Percentiles rank a stretch among this genome's conserved stretches.
Evolutionary conservation across 495 filamentous ascomycete genomes (phyloP).

Genomic region (Parathielavia appendiculata): DNA sequence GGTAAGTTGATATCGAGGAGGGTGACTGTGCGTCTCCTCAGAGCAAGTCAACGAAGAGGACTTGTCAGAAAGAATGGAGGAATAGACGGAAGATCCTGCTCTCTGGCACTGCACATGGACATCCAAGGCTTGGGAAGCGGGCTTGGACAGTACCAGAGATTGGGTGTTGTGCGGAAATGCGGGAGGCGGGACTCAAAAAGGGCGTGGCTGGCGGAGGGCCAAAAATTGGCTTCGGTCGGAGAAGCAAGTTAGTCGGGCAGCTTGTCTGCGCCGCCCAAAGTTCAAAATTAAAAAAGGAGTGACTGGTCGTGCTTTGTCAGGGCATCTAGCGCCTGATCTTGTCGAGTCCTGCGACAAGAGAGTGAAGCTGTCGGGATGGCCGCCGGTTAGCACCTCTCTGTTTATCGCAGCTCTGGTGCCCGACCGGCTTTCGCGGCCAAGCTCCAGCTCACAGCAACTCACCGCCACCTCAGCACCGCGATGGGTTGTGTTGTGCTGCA

Average conservation of each 20-base stretch:
- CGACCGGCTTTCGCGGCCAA: slow-evolving; percentile 20
- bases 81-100: slow-evolving; percentile 11
- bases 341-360: slow-evolving; percentile 28
- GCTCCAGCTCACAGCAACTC: slow-evolving; percentile 3
- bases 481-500: slow-evolving; percentile 1
- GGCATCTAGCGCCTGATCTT: slow-evolving; percentile 15
- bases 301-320: slow-evolving; percentile 14
- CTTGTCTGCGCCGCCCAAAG: slow-evolving; percentile 12
- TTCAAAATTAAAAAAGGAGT: slow-evolving; percentile 11
- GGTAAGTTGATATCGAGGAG: background rate
- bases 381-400: slow-evolving; percentile 11
- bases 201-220: slow-evolving; percentile 28
- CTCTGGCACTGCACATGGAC: slow-evolving; percentile 9
- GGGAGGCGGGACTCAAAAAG: slow-evolving; percentile 30
- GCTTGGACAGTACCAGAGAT: slow-evolving; percentile 6
- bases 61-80: slow-evolving; percentile 8
- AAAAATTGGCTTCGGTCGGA: slow-evolving; percentile 19
- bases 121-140: slow-evolving; percentile 6
- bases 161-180: slow-evolving; percentile 23
- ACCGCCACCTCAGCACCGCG: slow-evolving; percentile 15
- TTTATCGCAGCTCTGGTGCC: slow-evolving; percentile 20
- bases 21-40: slow-evolving; percentile 12
- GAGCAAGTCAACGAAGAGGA: slow-evolving; percentile 11
- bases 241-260: background rate
- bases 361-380: slow-evolving; percentile 9